Base-by-base conservation (phyloP, 2,329 filamentous ascomycete species). In the Aspergillus hortae region DNA sequence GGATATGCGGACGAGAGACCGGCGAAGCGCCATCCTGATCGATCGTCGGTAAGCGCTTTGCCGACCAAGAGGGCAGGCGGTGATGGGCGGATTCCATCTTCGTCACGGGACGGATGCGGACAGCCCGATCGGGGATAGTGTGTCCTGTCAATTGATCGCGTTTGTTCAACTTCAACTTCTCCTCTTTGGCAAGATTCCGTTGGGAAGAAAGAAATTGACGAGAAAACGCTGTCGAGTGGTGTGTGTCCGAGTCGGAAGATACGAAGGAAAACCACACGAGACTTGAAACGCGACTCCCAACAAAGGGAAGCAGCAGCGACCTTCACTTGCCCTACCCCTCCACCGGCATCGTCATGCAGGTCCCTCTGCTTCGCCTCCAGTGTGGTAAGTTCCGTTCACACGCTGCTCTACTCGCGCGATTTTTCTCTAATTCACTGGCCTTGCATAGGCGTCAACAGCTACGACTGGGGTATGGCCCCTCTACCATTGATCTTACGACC, bases 401-500 rank as follows among this genome's bases (percentile, higher is more conserved):
- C 15, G 6, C 40, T 21, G 7, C 15, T 21, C 9, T 42, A 17
- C 40, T 23, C 40, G 11, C 19, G 12, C 40, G 14, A 17, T 42
- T 25, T 19, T 10, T 42, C 17, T 23, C 40, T 17, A 15, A 17
- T 11, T 9, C 40, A 42, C 40, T 19, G 2, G 19, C 2, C 23
- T 23, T 21, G 4, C 7, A 11, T 42, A 87, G 94, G 92, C 67
- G 90, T 95, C 67, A 97, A 97, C 74, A 96, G 92, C 73, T 99
- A 99, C 71, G 94, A 96, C 77, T 99, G 94, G 94, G 94, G 84
- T 85, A 73, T 61, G 77, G 55, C 35, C 38, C 30, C 32, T 38
- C 36, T 42, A n/a, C 12, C 17, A 10, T 36, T 12, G 30, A 23
- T 38, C 15, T 23, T 23, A 35, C 21, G 17, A 19, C 19, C 21